Percentiles rank a stretch among this genome's conserved stretches.
Evolutionary conservation across 108 stramenopile species (phyloP).

Genomic region (Discostella stelligeroides): DNA sequence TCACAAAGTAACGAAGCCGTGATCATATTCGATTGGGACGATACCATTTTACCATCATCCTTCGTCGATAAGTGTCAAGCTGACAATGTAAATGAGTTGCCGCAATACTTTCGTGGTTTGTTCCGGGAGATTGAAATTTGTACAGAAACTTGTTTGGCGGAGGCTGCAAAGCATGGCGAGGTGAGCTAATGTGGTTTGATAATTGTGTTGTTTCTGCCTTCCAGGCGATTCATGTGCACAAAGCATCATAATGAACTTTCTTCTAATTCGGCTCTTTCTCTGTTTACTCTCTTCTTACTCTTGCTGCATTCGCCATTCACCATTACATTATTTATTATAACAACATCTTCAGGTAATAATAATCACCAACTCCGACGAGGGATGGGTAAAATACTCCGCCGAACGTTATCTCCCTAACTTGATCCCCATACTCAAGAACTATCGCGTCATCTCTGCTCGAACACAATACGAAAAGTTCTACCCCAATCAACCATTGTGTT

Average conservation of each 20-base stretch:
- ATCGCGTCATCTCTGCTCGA: slow-evolving; percentile 81
- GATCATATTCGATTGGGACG: slow-evolving; percentile 93
- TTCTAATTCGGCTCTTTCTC: neutral
- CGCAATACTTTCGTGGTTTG: slow-evolving; percentile 73
- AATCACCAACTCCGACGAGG: slow-evolving; percentile 92
- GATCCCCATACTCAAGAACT: slow-evolving; percentile 70
- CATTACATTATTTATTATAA: slow-evolving; percentile 1
- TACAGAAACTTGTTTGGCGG: slow-evolving; percentile 72
- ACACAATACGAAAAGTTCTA: slow-evolving; percentile 88
- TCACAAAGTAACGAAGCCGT: slow-evolving; percentile 13
- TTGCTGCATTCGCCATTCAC: neutral
- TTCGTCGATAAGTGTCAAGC: slow-evolving; percentile 78
- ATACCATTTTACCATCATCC: slow-evolving; percentile 89
- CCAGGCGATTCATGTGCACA: neutral
- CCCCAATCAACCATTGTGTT: slow-evolving; percentile 87
- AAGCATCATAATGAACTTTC: neutral
- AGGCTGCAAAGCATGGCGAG: slow-evolving; percentile 83
- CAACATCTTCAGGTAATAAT: slow-evolving; percentile 69
- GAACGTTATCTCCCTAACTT: slow-evolving; percentile 76
- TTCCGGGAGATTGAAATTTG: slow-evolving; percentile 71
- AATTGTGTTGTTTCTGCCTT: neutral
- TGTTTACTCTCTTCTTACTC: too few relatives aligned
- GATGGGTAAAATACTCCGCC: slow-evolving; percentile 90
- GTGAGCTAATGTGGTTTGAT: slow-evolving; percentile 38
- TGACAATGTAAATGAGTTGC: slow-evolving; percentile 67